Base-by-base conservation (phyloP, 768 basidiomycete genomes). In the Sistotremastrum suecicum region DNA sequence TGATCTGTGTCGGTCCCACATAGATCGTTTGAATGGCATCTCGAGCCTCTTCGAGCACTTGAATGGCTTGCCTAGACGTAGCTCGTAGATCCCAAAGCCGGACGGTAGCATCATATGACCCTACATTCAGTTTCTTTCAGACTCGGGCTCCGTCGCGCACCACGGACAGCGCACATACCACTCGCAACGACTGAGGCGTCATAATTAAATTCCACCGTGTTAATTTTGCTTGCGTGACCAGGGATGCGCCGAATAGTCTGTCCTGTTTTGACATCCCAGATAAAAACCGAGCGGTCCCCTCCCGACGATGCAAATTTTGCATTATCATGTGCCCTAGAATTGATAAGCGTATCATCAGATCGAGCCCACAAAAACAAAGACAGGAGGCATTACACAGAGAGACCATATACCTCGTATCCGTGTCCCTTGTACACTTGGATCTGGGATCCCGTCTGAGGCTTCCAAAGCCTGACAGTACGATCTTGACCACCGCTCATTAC, bases 221-320 rank as follows among this genome's bases (percentile, higher is more conserved):
- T 80, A 42, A 98, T 83, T 58, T 89, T 91, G 11, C 87, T 76
- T 70, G 87, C 75, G 61, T 99, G 95, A 0, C 90, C 95, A 11
- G 84, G 64, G 49, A 95, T 70, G 46, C 92, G 72, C 37, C 90
- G 71, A 37, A 80, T 79, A 1, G 92, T 89, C 39, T 77, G 72
- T 8, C 88, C 94, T 33, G 83, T 76, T 11, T 82, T 76, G 7
- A 99, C 95, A 58, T 99, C 95, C 94, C 94, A 98, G 28, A 95
- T 63, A 53, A 95, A 95, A 1, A 95, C 80, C 43, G 81, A 80
- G 51, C 88, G 78, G 62, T 99, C 94, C 5, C 94, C 94, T 33
- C 94, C 94, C 28, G 83, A 87, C 3, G 88, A 92, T 9, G 83
- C 91, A 54, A 99, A 91, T 56, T 83, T 83, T 31, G 83, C 80